Conservation (phyloP, 768 basidiomycete genomes). For the Pleurotus salmoneostramineus region DNA sequence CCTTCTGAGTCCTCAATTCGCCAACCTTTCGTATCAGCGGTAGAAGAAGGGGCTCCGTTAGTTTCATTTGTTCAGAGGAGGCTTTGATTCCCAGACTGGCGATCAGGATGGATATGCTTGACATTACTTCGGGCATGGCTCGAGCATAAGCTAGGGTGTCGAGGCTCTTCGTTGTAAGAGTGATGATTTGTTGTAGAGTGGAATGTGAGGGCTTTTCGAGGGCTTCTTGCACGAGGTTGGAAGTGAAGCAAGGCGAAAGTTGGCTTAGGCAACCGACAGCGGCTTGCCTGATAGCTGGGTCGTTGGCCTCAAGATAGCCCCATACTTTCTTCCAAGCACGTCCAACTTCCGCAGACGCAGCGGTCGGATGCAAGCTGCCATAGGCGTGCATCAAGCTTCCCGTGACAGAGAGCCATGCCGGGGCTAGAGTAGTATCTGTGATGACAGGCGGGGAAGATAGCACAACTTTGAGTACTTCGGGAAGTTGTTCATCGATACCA, state of each 20-base stretch:
- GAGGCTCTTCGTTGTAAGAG: slow-evolving; percentile 62
- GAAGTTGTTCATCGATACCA: slow-evolving; percentile 49
- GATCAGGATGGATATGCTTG: slow-evolving; percentile 67
- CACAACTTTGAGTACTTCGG: slow-evolving; percentile 61
- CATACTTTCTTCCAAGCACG: slow-evolving; percentile 75
- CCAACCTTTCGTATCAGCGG: slow-evolving; percentile 70
- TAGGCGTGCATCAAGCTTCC: slow-evolving; percentile 72
- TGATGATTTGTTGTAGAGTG: slow-evolving; percentile 58
- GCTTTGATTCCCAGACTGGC: slow-evolving; percentile 51
- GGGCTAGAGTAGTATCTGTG: slow-evolving; percentile 60
- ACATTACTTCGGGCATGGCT: slow-evolving; percentile 77
- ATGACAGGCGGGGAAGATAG: slow-evolving; percentile 67
- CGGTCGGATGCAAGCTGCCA: slow-evolving; percentile 42
- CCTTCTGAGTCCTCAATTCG: slow-evolving; percentile 70
- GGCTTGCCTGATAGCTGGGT: slow-evolving; percentile 56
- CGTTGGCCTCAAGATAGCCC: slow-evolving; percentile 73
- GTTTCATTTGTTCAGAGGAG: slow-evolving; percentile 39
- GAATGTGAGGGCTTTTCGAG: slow-evolving; percentile 43
- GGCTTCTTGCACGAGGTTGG: slow-evolving; percentile 52
- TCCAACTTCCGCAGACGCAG: slow-evolving; percentile 49
- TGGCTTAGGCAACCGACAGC: slow-evolving; percentile 59
- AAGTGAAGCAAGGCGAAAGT: slow-evolving; percentile 69
- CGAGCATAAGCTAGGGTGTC: slow-evolving; percentile 70
- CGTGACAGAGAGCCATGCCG: slow-evolving; percentile 78
- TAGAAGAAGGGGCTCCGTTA: slow-evolving; percentile 67